A percentile compares a stretch with the other conserved stretches of the same genome.
phyloP scores from a whole-genome alignment of 106 monocot genomes.

The Iris macrosiphon region DNA sequence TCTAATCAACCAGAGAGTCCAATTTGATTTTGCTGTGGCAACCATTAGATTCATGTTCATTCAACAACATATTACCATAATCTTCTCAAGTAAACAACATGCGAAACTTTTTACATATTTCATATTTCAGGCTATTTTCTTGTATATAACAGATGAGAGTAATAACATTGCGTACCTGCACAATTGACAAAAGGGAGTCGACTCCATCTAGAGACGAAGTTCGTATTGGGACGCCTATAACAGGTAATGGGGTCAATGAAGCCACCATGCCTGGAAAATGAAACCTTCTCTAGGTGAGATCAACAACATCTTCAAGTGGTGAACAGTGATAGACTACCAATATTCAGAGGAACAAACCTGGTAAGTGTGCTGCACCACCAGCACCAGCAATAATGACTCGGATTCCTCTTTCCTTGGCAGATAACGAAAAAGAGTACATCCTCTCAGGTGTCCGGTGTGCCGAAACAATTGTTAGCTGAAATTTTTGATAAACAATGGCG shows the following conservation, averaged over 20 bases:
- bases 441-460: conserved; percentile 95
- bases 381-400: conserved; percentile 92
- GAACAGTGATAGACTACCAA: not conserved
- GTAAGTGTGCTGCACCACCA: conserved; percentile 97
- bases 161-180: conserved; percentile 52
- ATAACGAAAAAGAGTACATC: conserved; percentile 84
- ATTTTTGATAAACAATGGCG: not conserved
- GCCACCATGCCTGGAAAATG: conserved; percentile 74
- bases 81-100: too few species aligned
- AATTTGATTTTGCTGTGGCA: too few species aligned
- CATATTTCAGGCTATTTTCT: too few species aligned
- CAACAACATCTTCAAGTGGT: not conserved
- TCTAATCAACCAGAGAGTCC: too few species aligned
- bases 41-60: too few species aligned
- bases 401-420: conserved; percentile 81
- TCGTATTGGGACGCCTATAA: conserved; percentile 80
- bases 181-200: conserved; percentile 92
- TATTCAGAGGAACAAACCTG: conserved; percentile 33
- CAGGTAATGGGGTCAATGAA: conserved; percentile 81
- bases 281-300: not conserved
- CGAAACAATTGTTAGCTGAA: conserved; percentile 90
- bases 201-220: conserved; percentile 62
- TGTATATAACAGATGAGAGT: too few species aligned
- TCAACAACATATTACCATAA: too few species aligned
- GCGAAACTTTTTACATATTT: too few species aligned